A percentile compares a stretch with the other conserved stretches of the same genome.
Conservation (phyloP, 257 asterid genomes). For the Nicotiana tomentosiformis region DNA sequence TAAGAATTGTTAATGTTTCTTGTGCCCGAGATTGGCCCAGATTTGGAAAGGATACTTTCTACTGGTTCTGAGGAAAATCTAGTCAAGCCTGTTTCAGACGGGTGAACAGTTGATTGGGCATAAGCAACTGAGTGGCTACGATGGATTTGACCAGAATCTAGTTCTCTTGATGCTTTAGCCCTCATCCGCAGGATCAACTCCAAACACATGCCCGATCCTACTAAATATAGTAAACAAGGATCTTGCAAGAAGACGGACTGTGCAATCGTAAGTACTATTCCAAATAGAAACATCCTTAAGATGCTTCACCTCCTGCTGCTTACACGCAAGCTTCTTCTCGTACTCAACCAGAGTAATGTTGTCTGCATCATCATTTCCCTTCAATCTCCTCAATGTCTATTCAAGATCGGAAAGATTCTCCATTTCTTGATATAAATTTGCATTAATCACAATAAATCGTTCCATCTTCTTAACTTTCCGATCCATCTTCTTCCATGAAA, state of each 20-base stretch:
- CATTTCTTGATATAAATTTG: conserved; percentile 75
- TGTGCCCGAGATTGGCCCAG: conserved; percentile 60
- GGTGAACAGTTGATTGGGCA: conserved; percentile 72
- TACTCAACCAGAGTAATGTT: conserved; percentile 69
- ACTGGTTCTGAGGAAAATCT: conserved; percentile 45
- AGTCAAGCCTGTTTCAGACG: conserved; percentile 51
- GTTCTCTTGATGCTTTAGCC: conserved; percentile 36
- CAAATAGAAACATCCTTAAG: conserved; percentile 65
- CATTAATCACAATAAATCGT: conserved; percentile 37
- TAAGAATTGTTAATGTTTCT: conserved; percentile 29
- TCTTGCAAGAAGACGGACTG: conserved; percentile 64
- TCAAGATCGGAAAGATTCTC: conserved; percentile 78
- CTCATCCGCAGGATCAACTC: conserved; percentile 36
- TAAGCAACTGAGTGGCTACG: conserved; percentile 56
- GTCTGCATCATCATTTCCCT: conserved; percentile 44
- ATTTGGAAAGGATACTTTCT: conserved; percentile 35
- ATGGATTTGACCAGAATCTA: conserved; percentile 37
- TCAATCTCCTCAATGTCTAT: conserved; percentile 68
- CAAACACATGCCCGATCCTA: conserved; percentile 81
- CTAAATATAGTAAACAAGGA: conserved; percentile 57
- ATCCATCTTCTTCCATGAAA: conserved; percentile 70
- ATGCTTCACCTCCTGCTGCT: conserved; percentile 71
- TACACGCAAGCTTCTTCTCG: conserved; percentile 76
- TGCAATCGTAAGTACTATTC: conserved; percentile 70
- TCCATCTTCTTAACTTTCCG: conserved; percentile 73